A percentile compares a stretch with the other conserved stretches of the same genome.
phyloP scores from a whole-genome alignment of 805 yeast genomes.

The Saccharomycopsis oosterbeekiorum region DNA sequence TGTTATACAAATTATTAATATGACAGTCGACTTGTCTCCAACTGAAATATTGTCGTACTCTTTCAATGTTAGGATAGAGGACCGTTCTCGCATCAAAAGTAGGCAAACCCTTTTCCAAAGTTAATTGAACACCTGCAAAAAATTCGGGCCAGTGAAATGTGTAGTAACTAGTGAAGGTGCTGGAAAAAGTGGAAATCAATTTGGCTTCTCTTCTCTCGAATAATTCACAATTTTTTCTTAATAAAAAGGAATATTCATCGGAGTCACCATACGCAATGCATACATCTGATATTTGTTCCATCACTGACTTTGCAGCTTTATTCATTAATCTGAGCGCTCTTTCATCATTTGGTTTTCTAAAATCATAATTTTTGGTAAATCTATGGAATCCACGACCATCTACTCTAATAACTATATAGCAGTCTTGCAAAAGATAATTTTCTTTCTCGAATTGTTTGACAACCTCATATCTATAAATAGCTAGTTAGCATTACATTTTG shows the following conservation, averaged over 20 bases:
- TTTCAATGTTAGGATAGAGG: constrained; percentile 54
- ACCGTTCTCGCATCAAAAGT: constrained; percentile 90
- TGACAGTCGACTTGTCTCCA: constrained; percentile 98
- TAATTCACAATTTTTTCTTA: constrained; percentile 51
- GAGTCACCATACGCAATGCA: constrained; percentile 87
- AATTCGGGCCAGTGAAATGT: constrained; percentile 53
- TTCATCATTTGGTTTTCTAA: constrained; percentile 80
- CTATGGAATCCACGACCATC: constrained; percentile 95
- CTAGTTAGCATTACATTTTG: not conserved
- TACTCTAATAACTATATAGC: constrained; percentile 73
- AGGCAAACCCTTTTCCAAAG: constrained; percentile 45
- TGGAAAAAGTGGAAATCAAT: constrained; percentile 70
- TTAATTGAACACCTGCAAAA: constrained; percentile 35
- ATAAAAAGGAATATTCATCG: constrained; percentile 83
- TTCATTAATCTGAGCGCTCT: constrained; percentile 76
- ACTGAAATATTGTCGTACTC: constrained; percentile 69
- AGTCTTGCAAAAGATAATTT: constrained; percentile 61
- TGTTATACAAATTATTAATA: constrained; percentile 88
- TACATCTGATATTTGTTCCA: constrained; percentile 60
- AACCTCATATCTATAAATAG: constrained; percentile 48
- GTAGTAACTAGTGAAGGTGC: constrained; percentile 73
- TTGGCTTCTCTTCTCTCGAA: constrained; percentile 80
- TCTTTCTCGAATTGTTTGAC: constrained; percentile 76
- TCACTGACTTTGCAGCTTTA: constrained; percentile 57
- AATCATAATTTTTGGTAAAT: constrained; percentile 62